Conservation (phyloP, 164 flowering plant species). For the Tinospora cordifolia region DNA sequence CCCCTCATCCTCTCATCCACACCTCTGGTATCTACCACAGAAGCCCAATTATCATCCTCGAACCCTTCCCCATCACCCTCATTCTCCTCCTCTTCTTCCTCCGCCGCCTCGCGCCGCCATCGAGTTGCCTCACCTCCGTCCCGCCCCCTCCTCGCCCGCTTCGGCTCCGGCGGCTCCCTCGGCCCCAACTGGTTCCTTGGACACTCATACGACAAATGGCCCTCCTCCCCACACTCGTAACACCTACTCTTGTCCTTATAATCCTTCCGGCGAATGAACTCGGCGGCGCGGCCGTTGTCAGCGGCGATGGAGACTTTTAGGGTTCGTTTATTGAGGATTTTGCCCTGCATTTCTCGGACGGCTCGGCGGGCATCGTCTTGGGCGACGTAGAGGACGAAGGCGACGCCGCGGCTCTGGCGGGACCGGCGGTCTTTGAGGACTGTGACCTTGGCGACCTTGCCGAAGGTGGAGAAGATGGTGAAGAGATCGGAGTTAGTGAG, state of each 20-base stretch:
- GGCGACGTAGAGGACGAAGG: constrained; percentile 73
- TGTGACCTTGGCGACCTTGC: constrained; percentile 82
- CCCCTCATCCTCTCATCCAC: constrained; percentile 43
- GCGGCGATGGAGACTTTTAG: constrained; percentile 61
- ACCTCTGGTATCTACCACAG: constrained; percentile 67
- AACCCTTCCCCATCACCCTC: constrained; percentile 34
- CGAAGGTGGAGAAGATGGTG: constrained; percentile 95
- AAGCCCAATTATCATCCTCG: constrained; percentile 80
- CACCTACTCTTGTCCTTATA: constrained; percentile 85
- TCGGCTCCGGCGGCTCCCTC: constrained; percentile 65
- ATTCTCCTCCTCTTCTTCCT: constrained; percentile 17
- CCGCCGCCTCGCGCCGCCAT: constrained; percentile 14
- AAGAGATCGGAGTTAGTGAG: constrained; percentile 89
- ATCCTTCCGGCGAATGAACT: constrained; percentile 67
- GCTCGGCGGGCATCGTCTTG: constrained; percentile 59
- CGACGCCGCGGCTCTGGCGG: constrained; percentile 74
- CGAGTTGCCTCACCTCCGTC: constrained; percentile 12
- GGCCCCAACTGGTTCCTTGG: constrained; percentile 71
- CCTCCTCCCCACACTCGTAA: constrained; percentile 81
- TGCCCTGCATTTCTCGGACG: constrained; percentile 56
- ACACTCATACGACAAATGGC: constrained; percentile 88
- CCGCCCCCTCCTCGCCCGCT: constrained; percentile 33
- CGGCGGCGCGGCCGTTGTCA: constrained; percentile 81
- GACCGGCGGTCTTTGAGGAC: constrained; percentile 63
- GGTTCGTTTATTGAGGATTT: constrained; percentile 63